Conservation (phyloP, 2,329 filamentous ascomycete genomes). For the Fusarium lyarnte region DNA sequence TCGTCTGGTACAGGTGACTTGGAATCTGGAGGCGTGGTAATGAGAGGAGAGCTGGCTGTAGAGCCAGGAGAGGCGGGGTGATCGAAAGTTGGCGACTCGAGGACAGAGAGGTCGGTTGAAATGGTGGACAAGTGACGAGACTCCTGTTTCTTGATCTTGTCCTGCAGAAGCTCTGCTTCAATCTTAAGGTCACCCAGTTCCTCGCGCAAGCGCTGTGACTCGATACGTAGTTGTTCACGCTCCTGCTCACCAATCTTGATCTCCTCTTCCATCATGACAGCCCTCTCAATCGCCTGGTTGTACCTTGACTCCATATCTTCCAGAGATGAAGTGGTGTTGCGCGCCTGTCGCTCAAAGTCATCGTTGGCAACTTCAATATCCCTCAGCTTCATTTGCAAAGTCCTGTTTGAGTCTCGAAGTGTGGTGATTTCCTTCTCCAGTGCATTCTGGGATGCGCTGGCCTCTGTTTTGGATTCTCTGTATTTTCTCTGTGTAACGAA, state of each 20-base stretch:
- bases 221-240: conserved; percentile 86
- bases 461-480: conserved; percentile 92
- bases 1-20: conserved; percentile 66
- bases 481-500: conserved; percentile 78
- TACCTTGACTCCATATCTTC: conserved; percentile 98
- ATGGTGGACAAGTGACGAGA: conserved; percentile 66
- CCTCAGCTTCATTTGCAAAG: conserved; percentile 82
- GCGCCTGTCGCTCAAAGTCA: conserved; percentile 95
- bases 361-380: conserved; percentile 99
- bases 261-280: conserved; percentile 94
- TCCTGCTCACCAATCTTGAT: conserved; percentile 92
- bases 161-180: conserved; percentile 91
- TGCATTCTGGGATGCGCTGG: conserved; percentile 81
- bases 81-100: conserved; percentile 78
- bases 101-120: conserved; percentile 69
- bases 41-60: conserved; percentile 90
- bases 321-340: conserved; percentile 93
- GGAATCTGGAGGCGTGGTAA: conserved; percentile 81
- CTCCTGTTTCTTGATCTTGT: conserved; percentile 85
- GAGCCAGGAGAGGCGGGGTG: conserved; percentile 78
- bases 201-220: conserved; percentile 87
- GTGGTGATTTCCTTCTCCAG: conserved; percentile 97
- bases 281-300: conserved; percentile 91
- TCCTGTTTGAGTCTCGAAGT: conserved; percentile 84
- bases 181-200: conserved; percentile 94